These are phyloP conservation scores for Ganoderma lucidum DNA, from an alignment of 1,284 basidiomycete genomes.

Conservation along the genomic window DNA sequence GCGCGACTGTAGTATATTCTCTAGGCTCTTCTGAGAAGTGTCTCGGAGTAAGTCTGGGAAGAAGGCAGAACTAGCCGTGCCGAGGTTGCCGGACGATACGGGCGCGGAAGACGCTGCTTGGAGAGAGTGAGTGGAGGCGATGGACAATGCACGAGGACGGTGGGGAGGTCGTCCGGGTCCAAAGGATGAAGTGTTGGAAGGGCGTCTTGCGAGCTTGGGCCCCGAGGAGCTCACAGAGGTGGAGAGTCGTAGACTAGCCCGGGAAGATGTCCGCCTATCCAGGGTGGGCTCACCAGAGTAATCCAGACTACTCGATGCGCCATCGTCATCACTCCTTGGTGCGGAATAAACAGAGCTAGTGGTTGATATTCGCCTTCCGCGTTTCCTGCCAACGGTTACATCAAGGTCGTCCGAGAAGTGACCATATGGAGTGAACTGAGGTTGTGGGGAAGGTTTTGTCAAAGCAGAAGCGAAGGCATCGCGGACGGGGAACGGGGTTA, in stretches of 20 bases:
- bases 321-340: slow-evolving; percentile 54
- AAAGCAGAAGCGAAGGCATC: slow-evolving; percentile 80
- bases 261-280: slow-evolving; percentile 35
- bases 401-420: slow-evolving; percentile 76
- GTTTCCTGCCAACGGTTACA: slow-evolving; percentile 62
- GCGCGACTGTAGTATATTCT: slow-evolving; percentile 74
- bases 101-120: slow-evolving; percentile 28
- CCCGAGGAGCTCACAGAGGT: slow-evolving; percentile 26
- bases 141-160: slow-evolving; percentile 59
- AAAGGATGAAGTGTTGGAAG: slow-evolving; percentile 29
- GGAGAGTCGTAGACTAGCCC: slow-evolving; percentile 33
- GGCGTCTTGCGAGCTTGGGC: slow-evolving; percentile 23
- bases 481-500: slow-evolving; percentile 81
- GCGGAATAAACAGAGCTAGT: slow-evolving; percentile 59
- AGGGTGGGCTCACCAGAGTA: slow-evolving; percentile 24
- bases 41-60: slow-evolving; percentile 54
- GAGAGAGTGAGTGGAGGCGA: slow-evolving; percentile 52
- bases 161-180: slow-evolving; percentile 40
- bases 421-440: slow-evolving; percentile 62
- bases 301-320: slow-evolving; percentile 24
- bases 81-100: slow-evolving; percentile 22
- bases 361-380: slow-evolving; percentile 67
- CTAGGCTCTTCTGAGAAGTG: slow-evolving; percentile 70
- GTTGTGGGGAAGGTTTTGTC: slow-evolving; percentile 64
- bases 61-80: slow-evolving; percentile 36